A percentile compares a stretch with the other conserved stretches of the same genome.
Conservation (phyloP, 139 green algal species). For the Micractinium conductrix region DNA sequence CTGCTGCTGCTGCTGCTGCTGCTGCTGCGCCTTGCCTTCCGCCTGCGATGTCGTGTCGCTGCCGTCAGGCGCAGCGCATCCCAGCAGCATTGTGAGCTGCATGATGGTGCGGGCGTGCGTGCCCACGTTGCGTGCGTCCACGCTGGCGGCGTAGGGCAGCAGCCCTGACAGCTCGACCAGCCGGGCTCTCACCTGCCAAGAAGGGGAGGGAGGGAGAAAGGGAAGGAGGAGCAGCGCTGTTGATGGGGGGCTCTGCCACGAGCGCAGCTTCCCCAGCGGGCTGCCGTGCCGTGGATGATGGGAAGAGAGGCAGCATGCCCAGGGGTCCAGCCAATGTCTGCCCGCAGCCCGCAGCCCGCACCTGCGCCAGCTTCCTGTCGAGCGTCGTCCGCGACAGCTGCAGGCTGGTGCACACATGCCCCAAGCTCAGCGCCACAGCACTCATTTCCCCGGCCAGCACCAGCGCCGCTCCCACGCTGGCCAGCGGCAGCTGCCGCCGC, state of each 20-base stretch:
- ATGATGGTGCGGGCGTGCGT: constrained; percentile 31
- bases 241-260: background rate
- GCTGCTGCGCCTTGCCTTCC: background rate
- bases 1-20: background rate
- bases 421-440: background rate
- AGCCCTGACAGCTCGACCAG: constrained; percentile 19
- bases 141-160: background rate
- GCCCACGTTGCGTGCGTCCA: constrained; percentile 13
- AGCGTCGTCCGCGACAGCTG: no score
- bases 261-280: background rate
- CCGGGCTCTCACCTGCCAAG: background rate
- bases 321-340: background rate
- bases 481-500: background rate
- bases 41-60: background rate
- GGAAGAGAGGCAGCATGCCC: no score
- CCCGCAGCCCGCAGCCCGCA: no score
- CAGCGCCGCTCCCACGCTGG: background rate
- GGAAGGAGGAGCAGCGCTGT: background rate
- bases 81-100: constrained; percentile 6
- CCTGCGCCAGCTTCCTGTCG: no score
- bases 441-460: constrained; percentile 31
- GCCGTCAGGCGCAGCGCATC: background rate
- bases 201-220: background rate
- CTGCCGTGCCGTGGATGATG: background rate
- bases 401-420: no score